phyloP scores from a whole-genome alignment of 2,329 filamentous ascomycete genomes.

The Davidsoniella eucalypti region DNA sequence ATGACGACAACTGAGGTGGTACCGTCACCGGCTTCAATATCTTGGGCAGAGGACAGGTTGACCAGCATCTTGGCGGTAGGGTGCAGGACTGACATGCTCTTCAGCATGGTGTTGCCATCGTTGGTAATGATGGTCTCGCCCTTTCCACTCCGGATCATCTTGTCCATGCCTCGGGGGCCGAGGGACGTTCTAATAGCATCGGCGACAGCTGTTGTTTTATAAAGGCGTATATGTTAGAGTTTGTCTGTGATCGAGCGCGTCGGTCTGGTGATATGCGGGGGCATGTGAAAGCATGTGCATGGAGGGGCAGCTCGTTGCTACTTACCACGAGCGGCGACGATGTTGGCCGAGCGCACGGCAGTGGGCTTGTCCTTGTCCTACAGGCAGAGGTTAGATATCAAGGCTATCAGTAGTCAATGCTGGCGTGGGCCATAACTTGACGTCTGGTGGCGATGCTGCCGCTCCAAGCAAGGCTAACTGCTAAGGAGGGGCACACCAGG shows the following conservation, averaged over 20 bases:
- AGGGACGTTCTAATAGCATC: constrained; percentile 96
- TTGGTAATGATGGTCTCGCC: constrained; percentile 98
- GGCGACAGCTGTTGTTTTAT: constrained; percentile 53
- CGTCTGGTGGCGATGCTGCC: neutral
- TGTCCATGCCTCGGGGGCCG: constrained; percentile 94
- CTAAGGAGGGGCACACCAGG: neutral
- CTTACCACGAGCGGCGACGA: constrained; percentile 84
- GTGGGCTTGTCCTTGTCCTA: constrained; percentile 95
- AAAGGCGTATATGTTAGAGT: constrained; percentile 9
- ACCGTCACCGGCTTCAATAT: constrained; percentile 95
- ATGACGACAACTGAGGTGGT: constrained; percentile 98
- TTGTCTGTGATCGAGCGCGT: neutral
- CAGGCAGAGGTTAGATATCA: neutral
- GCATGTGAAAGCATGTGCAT: neutral
- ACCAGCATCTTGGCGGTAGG: constrained; percentile 99
- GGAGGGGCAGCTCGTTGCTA: neutral
- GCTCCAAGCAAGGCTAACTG: neutral
- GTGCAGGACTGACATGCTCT: constrained; percentile 98
- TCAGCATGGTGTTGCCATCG: constrained; percentile 98
- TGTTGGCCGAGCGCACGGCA: constrained; percentile 90
- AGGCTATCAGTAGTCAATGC: neutral
- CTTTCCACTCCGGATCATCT: constrained; percentile 96
- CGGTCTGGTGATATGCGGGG: neutral
- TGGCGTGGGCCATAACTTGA: neutral
- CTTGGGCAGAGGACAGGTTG: constrained; percentile 89